Conservation (phyloP, 208 protist species). For the Trypanosoma lewisi region DNA sequence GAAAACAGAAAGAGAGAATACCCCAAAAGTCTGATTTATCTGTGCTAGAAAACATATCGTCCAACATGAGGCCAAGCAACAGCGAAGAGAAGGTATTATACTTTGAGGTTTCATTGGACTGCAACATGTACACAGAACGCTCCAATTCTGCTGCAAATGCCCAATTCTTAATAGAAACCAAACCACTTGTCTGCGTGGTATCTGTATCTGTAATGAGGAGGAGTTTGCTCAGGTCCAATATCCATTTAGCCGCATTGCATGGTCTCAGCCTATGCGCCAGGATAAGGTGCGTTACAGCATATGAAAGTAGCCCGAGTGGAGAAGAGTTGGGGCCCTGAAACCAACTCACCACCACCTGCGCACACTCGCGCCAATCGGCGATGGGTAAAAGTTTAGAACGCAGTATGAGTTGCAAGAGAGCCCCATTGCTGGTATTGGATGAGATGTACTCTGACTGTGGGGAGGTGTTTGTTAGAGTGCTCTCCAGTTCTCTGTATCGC, state of each 20-base stretch:
- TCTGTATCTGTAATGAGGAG: not conserved
- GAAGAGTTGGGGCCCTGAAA: conserved; percentile 9
- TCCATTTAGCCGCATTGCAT: conserved; percentile 12
- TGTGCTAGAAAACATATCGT: conserved; percentile 1
- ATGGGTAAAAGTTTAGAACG: conserved; percentile 36
- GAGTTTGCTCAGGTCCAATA: conserved; percentile 15
- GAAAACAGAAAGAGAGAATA: conserved; percentile 22
- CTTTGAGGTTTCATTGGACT: not conserved
- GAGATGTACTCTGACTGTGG: conserved; percentile 4
- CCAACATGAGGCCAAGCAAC: conserved; percentile 12
- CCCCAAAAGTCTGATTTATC: not conserved
- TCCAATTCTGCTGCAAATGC: conserved; percentile 13
- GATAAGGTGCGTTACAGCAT: conserved; percentile 10
- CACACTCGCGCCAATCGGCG: conserved; percentile 20
- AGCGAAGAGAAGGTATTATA: conserved; percentile 22
- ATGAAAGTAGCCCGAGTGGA: conserved; percentile 17
- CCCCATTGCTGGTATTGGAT: conserved; percentile 3
- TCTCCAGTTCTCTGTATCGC: conserved; percentile 22
- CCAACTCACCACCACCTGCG: conserved; percentile 21
- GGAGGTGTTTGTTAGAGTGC: not conserved
- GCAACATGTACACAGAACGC: conserved; percentile 18
- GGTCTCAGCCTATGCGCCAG: conserved; percentile 21
- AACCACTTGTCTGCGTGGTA: not conserved
- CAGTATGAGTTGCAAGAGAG: conserved; percentile 37
- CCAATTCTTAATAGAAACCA: conserved; percentile 15